Percentiles rank a stretch among this genome's conserved stretches.
phyloP scores from a whole-genome alignment of 192 early-diverging fungal species.

The Podila minutissima region DNA sequence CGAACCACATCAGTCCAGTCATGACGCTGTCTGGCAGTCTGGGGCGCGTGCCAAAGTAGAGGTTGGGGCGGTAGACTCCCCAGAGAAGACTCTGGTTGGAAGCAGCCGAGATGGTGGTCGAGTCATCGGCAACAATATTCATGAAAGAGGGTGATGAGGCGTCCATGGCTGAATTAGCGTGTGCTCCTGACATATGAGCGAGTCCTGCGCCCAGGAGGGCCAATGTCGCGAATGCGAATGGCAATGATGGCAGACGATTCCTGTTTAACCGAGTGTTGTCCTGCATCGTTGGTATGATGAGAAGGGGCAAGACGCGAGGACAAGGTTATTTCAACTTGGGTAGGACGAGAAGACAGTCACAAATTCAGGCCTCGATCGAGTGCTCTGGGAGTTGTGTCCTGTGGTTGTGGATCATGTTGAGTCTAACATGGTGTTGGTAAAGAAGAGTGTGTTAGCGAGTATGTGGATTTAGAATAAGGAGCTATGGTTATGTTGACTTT shows the following conservation, averaged over 20 bases:
- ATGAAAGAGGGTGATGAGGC: constrained; percentile 6
- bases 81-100: constrained; percentile 74
- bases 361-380: no score
- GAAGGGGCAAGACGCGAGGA: no score
- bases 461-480: no score
- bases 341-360: no score
- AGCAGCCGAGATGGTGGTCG: constrained; percentile 7
- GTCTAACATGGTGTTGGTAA: no score
- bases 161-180: constrained; percentile 8
- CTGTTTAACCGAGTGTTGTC: not conserved
- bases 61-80: constrained; percentile 92
- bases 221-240: not conserved
- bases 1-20: constrained; percentile 96
- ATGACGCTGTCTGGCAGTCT: constrained; percentile 80
- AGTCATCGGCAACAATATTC: not conserved
- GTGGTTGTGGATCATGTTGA: no score
- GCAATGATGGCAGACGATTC: not conserved
- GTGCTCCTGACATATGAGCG: not conserved
- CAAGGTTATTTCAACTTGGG: no score
- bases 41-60: constrained; percentile 93
- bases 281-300: not conserved
- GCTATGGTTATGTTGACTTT: no score
- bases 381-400: no score
- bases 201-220: not conserved
- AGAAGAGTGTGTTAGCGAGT: no score